phyloP scores from a whole-genome alignment of 805 yeast genomes.

The Lipomyces sp. region DNA sequence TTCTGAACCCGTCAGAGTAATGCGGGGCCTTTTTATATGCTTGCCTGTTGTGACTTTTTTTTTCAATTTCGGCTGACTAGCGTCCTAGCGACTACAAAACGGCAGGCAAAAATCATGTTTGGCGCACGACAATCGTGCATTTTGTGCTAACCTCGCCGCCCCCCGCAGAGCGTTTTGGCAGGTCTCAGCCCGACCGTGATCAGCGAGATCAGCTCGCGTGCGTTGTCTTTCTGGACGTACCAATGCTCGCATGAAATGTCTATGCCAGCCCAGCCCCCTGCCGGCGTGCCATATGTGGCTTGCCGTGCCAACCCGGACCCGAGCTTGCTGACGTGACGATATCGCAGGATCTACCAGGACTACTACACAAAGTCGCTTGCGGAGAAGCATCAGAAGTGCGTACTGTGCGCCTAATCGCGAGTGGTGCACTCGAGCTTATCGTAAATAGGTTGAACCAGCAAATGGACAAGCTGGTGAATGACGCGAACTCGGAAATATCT shows the following conservation, averaged over 20 bases:
- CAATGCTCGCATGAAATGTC: constrained; percentile 21
- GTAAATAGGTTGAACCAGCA: constrained; percentile 8
- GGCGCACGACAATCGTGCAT: no score
- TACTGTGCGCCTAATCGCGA: no score
- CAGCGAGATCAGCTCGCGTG: constrained; percentile 12
- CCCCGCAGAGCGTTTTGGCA: constrained; percentile 22
- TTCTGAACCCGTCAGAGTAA: constrained; percentile 17
- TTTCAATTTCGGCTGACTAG: neutral
- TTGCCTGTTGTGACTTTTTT: neutral
- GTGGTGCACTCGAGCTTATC: no score
- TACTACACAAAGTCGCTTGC: constrained; percentile 3
- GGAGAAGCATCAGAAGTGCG: constrained; percentile 13
- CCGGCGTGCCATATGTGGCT: no score
- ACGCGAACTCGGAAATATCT: constrained; percentile 16
- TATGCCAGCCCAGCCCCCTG: no score
- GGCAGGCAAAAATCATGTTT: constrained; percentile 1
- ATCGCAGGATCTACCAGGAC: constrained; percentile 14
- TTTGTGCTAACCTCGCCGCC: neutral
- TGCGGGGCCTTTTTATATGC: no score
- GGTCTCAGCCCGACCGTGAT: constrained; percentile 20
- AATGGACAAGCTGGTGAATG: constrained; percentile 7
- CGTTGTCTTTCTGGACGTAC: constrained; percentile 20
- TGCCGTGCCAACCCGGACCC: no score
- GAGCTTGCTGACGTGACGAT: neutral
- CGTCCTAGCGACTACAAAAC: constrained; percentile 7